Evolutionary conservation across 1,284 basidiomycete genomes (phyloP), one percentile per base, ranked within the genome.

Genomic region (Tausonia pullulans): DNA sequence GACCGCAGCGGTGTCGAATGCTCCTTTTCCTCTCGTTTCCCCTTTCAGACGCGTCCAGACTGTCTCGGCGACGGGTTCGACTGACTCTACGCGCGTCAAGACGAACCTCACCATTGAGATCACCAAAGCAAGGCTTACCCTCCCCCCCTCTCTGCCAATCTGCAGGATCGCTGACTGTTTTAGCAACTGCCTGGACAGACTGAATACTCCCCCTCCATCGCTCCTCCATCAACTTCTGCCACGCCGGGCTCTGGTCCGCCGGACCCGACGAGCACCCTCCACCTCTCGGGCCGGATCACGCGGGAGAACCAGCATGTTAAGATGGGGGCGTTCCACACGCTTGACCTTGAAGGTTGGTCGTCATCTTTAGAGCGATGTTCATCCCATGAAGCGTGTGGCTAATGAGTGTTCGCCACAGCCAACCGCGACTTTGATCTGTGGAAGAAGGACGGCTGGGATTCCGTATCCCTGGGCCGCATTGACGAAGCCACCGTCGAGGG

Each of bases 261-360:
- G 62, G 75, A 77, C 62, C 73, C 77, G 6, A 78, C 77, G 52
- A 78, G 90, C 0, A 80, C 88, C 14, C 80, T 99, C 51, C 89
- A 95, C 68, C 86, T 99, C 63, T 83, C 90, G 9, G 96, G 96
- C 3, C 83, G 84, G 67, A 92, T 98, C 16, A 84, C 84, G n/a
- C 82, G 83, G 60, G 95, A 98, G 79, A 98, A 97, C 71, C 82
- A 81, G 46, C 86, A 94, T 74, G 96, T 98, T 64, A 90, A 90
- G 74, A 82, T 98, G 73, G 94, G 95, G 4, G 92, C 95, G 16
- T 95, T 85, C 75, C 96, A 99, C 74, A 98, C 96, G 0, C 80
- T 98, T 44, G 95, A 98, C 72, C 81, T 99, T 54, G 96, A 98
- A 74, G 73, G 76, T 74, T 61, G 60, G 66, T 60, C 44, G 3